Conservation (phyloP, 2,329 filamentous ascomycete genomes). For the Colletotrichum tabaci region DNA sequence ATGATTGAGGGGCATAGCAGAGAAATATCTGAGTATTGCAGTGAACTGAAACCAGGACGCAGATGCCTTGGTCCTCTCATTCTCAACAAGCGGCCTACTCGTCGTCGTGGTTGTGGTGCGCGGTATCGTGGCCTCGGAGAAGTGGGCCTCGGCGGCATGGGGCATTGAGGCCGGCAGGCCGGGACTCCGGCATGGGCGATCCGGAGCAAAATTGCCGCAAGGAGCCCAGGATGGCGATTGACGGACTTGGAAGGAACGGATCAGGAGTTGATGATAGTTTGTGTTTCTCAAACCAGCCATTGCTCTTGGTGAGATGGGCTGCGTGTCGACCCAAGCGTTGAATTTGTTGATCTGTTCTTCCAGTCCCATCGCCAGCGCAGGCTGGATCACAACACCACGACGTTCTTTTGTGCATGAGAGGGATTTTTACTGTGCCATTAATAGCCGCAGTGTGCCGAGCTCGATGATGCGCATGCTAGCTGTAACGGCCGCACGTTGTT, state of each 20-base stretch:
- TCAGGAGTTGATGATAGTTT: background rate
- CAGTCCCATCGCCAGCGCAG: background rate
- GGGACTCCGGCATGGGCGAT: constrained; percentile 60
- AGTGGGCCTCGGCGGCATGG: constrained; percentile 56
- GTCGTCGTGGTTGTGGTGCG: constrained; percentile 67
- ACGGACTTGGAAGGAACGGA: constrained; percentile 56
- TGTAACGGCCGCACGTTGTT: background rate
- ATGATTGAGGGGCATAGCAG: constrained; percentile 38
- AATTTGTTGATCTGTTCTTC: background rate
- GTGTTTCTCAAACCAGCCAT: no score
- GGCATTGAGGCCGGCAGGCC: constrained; percentile 64
- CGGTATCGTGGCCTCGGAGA: constrained; percentile 61
- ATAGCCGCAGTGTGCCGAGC: background rate
- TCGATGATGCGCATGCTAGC: background rate
- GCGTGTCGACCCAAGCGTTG: background rate
- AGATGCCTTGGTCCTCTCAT: no score
- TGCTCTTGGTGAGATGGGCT: background rate
- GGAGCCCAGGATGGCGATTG: constrained; percentile 57
- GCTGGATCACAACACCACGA: background rate
- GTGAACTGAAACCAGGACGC: no score
- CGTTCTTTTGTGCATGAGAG: no score
- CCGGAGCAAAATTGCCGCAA: constrained; percentile 48
- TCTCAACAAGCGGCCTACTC: constrained; percentile 54
- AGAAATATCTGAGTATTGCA: background rate
- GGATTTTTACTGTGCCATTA: background rate